These are phyloP conservation scores for Neurospora sp. DNA, from an alignment of 2,329 filamentous ascomycete species.

Conservation along the genomic window DNA sequence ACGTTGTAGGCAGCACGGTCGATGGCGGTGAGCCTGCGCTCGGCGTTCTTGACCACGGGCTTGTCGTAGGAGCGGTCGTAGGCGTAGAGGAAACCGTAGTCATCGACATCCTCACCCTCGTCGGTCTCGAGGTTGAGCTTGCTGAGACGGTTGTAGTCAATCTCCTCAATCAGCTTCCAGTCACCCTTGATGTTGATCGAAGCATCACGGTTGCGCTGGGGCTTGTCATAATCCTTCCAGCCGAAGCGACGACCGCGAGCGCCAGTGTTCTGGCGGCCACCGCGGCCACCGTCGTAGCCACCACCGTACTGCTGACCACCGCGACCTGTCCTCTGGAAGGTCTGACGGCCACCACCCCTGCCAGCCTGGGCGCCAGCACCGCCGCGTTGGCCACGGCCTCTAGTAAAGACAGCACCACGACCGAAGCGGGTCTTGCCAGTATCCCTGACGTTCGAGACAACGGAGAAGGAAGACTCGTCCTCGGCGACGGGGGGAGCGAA, in stretches of 20 bases:
- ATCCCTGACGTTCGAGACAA: constrained; percentile 90
- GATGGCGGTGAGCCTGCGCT: constrained; percentile 78
- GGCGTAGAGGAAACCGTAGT: constrained; percentile 96
- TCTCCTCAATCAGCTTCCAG: constrained; percentile 94
- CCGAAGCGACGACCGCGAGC: constrained; percentile 79
- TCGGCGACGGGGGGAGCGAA: constrained; percentile 89
- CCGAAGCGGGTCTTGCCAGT: constrained; percentile 79
- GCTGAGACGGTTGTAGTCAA: constrained; percentile 88
- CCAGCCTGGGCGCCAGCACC: constrained; percentile 45
- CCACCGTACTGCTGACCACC: constrained; percentile 45
- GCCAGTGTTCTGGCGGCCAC: constrained; percentile 53
- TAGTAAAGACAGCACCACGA: constrained; percentile 82
- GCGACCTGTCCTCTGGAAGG: constrained; percentile 62
- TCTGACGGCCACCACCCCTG: constrained; percentile 48
- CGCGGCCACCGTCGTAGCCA: constrained; percentile 60
- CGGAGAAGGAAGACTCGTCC: constrained; percentile 95
- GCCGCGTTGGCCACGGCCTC: constrained; percentile 69
- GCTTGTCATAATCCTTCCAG: constrained; percentile 99
- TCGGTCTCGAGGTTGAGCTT: constrained; percentile 95
- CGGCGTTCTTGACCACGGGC: constrained; percentile 76
- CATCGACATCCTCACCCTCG: constrained; percentile 89
- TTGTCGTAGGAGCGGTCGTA: constrained; percentile 97
- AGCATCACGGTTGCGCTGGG: constrained; percentile 87
- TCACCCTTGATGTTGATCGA: constrained; percentile 94
- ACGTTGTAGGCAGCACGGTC: constrained; percentile 98